Conservation (phyloP, 495 filamentous ascomycete species). For the Aspergillus sclerotioniger region DNA sequence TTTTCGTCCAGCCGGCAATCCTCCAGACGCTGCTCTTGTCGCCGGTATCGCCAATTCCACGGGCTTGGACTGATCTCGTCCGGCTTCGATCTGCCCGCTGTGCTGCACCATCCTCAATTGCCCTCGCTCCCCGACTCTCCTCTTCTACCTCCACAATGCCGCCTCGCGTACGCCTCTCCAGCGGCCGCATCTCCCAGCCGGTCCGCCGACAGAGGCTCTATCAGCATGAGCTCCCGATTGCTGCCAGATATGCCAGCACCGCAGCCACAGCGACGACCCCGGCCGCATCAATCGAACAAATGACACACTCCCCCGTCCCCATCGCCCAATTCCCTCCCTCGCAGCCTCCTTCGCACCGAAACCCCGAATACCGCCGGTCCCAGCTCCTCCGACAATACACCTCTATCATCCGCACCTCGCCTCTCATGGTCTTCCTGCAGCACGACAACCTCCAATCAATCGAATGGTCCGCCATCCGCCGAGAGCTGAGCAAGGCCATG, state of each 20-base stretch:
- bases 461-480: constrained; percentile 84
- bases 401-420: constrained; percentile 83
- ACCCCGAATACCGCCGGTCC: constrained; percentile 84
- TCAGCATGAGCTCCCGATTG: constrained; percentile 35
- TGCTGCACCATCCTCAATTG: neutral
- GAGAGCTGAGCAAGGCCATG: constrained; percentile 73
- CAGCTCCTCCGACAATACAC: constrained; percentile 93
- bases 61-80: neutral
- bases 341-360: constrained; percentile 86
- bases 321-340: constrained; percentile 60
- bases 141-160: constrained; percentile 38
- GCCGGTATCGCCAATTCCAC: constrained; percentile 16
- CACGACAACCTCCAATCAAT: constrained; percentile 89
- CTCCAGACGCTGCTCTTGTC: constrained; percentile 8
- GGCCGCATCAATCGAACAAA: constrained; percentile 49
- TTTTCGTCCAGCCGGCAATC: constrained; percentile 16
- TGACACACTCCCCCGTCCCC: constrained; percentile 51
- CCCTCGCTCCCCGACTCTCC: constrained; percentile 6
- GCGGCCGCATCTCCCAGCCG: constrained; percentile 26
- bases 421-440: constrained; percentile 89
- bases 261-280: constrained; percentile 50
- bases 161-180: constrained; percentile 42
- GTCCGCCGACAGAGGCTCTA: constrained; percentile 35
- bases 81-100: neutral
- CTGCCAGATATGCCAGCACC: constrained; percentile 35